Percentiles rank a stretch among this genome's conserved stretches.
Conservation (phyloP, 1,284 basidiomycete species). For the Tausonia pullulans region DNA sequence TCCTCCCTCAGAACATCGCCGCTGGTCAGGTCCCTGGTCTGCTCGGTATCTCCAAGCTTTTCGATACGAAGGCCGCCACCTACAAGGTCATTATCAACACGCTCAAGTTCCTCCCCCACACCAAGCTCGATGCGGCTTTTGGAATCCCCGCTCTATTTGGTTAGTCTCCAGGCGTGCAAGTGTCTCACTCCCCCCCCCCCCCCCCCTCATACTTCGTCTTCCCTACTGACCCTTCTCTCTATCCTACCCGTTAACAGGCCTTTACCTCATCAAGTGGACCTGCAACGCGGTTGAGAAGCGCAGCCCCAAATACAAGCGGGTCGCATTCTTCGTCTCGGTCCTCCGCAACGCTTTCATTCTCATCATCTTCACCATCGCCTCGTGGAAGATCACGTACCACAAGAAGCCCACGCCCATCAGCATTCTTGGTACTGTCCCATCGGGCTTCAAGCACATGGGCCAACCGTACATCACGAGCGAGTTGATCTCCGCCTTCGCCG, state of each 20-base stretch:
- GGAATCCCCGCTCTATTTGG: conserved; percentile 62
- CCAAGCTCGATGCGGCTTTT: conserved; percentile 76
- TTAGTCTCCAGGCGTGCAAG: neutral
- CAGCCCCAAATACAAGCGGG: conserved; percentile 61
- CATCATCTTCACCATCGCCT: conserved; percentile 68
- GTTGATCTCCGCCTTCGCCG: conserved; percentile 58
- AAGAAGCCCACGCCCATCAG: conserved; percentile 70
- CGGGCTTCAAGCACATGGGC: conserved; percentile 68
- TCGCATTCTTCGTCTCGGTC: conserved; percentile 74
- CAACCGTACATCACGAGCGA: conserved; percentile 52
- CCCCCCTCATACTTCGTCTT: too few species aligned
- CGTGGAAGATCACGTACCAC: conserved; percentile 69
- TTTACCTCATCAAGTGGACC: conserved; percentile 63
- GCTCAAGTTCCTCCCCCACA: conserved; percentile 58
- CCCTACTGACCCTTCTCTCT: too few species aligned
- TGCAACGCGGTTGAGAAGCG: conserved; percentile 51
- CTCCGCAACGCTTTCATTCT: conserved; percentile 80
- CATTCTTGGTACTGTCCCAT: conserved; percentile 70
- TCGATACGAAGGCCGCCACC: conserved; percentile 68
- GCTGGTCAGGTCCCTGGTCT: conserved; percentile 73
- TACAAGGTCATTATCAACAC: conserved; percentile 75
- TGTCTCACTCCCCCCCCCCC: too few species aligned
- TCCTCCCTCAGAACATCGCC: conserved; percentile 55
- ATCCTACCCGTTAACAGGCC: conserved; percentile 22
- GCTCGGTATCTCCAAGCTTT: conserved; percentile 64